Percentiles rank a stretch among this genome's conserved stretches.
Evolutionary conservation across 129 eudicot genomes (phyloP).

Genomic region (Kitagawia praeruptora): DNA sequence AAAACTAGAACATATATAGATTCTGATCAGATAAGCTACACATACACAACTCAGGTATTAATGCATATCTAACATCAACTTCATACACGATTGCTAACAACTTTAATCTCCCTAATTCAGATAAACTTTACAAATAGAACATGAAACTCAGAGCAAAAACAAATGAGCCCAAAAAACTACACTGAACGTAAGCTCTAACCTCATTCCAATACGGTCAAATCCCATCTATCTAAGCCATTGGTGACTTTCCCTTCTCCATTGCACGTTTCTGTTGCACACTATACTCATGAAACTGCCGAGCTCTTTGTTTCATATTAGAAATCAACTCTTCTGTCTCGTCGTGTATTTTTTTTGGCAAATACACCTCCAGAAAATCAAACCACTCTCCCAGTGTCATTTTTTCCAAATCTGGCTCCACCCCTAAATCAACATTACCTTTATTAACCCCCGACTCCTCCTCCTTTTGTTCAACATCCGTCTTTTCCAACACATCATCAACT

Average conservation of each 20-base stretch:
- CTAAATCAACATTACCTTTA: conserved; percentile 8
- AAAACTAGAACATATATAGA: neutral
- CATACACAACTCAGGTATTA: neutral
- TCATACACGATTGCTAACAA: neutral
- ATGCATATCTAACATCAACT: neutral
- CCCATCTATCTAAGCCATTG: neutral
- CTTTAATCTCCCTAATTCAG: neutral
- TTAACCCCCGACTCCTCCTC: conserved; percentile 16
- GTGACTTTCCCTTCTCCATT: conserved; percentile 15
- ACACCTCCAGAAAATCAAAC: conserved; percentile 59
- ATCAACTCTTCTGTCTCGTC: conserved; percentile 35
- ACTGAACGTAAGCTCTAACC: neutral
- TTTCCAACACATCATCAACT: conserved; percentile 5
- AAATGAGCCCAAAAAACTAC: neutral
- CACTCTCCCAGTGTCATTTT: conserved; percentile 70
- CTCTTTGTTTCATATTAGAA: conserved; percentile 27
- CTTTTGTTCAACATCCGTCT: conserved; percentile 10
- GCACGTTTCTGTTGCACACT: conserved; percentile 38
- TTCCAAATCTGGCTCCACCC: conserved; percentile 34
- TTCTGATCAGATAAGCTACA: neutral
- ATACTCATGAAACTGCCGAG: conserved; percentile 35
- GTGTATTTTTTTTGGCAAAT: conserved; percentile 48
- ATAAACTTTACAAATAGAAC: neutral
- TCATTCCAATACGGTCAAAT: neutral
- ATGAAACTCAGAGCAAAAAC: neutral